These are phyloP conservation scores for Colletotrichum costaricense DNA, from an alignment of 2,329 filamentous ascomycete species.

Conservation along the genomic window DNA sequence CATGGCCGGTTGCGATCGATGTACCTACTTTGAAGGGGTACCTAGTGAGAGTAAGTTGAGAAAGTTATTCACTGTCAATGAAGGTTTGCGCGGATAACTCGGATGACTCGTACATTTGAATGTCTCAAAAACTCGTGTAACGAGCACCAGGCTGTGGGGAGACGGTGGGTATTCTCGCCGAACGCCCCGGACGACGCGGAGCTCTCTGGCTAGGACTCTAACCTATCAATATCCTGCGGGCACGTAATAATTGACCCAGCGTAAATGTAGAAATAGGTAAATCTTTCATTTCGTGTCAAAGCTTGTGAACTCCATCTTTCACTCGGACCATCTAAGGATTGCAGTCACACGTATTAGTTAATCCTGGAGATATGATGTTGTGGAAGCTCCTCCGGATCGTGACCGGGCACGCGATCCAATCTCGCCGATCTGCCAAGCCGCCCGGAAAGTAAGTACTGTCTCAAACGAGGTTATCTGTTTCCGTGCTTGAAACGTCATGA, in stretches of 20 bases:
- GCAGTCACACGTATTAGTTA: too few species aligned
- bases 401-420: slow-evolving; percentile 10
- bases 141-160: neutral
- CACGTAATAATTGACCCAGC: too few species aligned
- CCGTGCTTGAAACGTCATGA: neutral
- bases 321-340: too few species aligned
- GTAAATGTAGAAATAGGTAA: too few species aligned
- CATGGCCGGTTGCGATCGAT: neutral
- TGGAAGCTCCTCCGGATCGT: neutral
- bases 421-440: slow-evolving; percentile 19
- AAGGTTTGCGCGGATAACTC: neutral
- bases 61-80: neutral
- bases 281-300: too few species aligned
- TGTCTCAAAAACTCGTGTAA: neutral
- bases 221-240: too few species aligned
- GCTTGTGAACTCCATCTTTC: neutral
- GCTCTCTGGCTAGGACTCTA: too few species aligned
- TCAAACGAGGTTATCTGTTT: neutral
- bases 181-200: neutral
- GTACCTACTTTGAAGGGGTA: neutral
- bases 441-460: neutral
- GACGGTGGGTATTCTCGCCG: neutral
- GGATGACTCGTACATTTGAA: neutral
- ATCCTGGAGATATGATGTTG: neutral
- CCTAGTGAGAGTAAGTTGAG: too few species aligned